Conservation (phyloP, 208 protist genomes). For the Crithidia thermophila region DNA sequence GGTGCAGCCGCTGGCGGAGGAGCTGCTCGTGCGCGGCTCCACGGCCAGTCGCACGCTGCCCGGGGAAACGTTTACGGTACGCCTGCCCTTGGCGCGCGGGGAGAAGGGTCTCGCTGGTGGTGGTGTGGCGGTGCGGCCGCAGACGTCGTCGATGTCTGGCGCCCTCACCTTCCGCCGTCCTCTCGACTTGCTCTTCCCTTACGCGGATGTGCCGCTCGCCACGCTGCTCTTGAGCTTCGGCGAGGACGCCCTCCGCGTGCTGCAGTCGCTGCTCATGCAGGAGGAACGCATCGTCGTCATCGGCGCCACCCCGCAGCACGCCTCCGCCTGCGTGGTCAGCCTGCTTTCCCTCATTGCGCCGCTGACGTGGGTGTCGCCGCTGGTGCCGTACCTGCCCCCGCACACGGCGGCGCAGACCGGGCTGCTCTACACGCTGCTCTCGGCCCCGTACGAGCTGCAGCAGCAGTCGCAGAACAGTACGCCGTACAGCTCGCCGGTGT, state of each 20-base stretch:
- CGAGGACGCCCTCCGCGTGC: constrained; percentile 62
- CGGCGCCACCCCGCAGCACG: constrained; percentile 76
- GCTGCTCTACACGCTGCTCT: constrained; percentile 33
- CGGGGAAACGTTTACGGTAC: constrained; percentile 33
- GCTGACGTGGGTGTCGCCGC: constrained; percentile 56
- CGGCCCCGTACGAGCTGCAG: constrained; percentile 7
- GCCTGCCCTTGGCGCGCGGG: constrained; percentile 15
- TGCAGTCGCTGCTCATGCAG: constrained; percentile 68
- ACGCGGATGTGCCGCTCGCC: constrained; percentile 51
- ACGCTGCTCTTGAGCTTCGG: constrained; percentile 69
- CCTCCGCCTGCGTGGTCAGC: constrained; percentile 74
- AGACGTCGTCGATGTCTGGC: constrained; percentile 12
- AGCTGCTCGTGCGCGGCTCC: constrained; percentile 27
- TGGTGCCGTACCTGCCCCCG: constrained; percentile 66
- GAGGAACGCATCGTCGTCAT: constrained; percentile 70
- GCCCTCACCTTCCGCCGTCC: constrained; percentile 44
- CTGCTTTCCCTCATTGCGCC: constrained; percentile 57
- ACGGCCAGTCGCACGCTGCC: constrained; percentile 24
- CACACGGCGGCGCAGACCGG: constrained; percentile 19
- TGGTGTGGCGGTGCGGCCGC: constrained; percentile 7
- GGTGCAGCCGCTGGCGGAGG: constrained; percentile 27
- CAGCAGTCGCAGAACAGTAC: constrained; percentile 5
- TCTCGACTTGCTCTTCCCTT: constrained; percentile 45
- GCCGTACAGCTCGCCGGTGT: not conserved
- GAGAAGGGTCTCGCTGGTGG: constrained; percentile 4